Evolutionary conservation across 805 yeast species (phyloP).

Genomic region (Pichia insulana): DNA sequence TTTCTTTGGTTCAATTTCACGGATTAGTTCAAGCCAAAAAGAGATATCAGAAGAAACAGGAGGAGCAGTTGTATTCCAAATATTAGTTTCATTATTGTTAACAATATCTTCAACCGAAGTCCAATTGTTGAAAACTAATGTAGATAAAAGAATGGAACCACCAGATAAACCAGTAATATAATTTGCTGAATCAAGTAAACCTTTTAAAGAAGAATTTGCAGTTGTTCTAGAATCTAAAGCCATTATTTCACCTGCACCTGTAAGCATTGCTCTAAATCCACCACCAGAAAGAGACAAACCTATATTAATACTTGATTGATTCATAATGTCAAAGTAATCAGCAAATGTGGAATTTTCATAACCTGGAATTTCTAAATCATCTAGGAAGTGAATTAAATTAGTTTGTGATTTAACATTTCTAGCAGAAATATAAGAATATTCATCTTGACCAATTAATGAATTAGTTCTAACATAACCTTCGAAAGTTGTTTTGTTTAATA

Average conservation of each 20-base stretch:
- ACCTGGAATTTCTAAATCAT: constrained; percentile 35
- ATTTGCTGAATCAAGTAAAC: constrained; percentile 61
- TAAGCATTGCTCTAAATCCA: constrained; percentile 76
- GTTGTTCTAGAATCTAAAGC: constrained; percentile 71
- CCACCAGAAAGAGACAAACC: constrained; percentile 72
- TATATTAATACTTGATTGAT: constrained; percentile 33
- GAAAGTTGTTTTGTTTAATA: constrained; percentile 4
- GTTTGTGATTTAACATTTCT: constrained; percentile 36
- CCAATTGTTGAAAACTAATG: constrained; percentile 63
- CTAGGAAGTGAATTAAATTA: constrained; percentile 37
- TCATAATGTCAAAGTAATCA: constrained; percentile 24
- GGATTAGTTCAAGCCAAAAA: constrained; percentile 38
- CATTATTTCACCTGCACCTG: constrained; percentile 75
- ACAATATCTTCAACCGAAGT: constrained; percentile 52
- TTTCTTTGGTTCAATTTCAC: constrained; percentile 40
- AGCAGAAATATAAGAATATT: constrained; percentile 41
- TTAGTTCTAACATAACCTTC: constrained; percentile 35
- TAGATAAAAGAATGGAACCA: constrained; percentile 66
- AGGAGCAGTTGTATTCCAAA: constrained; percentile 61
- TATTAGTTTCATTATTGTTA: constrained; percentile 22
- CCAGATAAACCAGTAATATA: constrained; percentile 74
- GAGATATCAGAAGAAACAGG: constrained; percentile 46
- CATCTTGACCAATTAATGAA: constrained; percentile 36
- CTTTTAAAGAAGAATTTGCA: constrained; percentile 30
- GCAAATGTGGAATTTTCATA: constrained; percentile 37